Conservation (phyloP, 2,329 filamentous ascomycete species). For the Cytospora piceicola region DNA sequence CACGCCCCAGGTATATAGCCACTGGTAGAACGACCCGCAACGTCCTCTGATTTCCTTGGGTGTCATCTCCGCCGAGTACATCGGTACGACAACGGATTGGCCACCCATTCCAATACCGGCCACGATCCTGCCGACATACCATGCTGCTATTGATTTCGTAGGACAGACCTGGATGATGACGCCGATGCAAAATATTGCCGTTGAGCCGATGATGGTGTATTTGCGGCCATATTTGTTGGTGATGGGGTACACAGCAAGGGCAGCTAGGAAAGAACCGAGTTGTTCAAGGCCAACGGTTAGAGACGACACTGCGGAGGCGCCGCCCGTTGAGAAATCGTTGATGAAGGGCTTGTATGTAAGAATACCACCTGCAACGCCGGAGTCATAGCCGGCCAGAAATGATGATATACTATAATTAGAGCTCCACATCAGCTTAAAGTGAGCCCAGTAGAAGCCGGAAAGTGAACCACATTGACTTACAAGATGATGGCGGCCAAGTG, state of each 20-base stretch:
- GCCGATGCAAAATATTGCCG: slow-evolving; percentile 49
- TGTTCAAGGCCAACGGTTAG: slow-evolving; percentile 48
- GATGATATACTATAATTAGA: slow-evolving; percentile 38
- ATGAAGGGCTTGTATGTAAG: slow-evolving; percentile 45
- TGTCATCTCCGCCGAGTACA: slow-evolving; percentile 38
- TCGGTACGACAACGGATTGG: slow-evolving; percentile 17
- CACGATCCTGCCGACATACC: slow-evolving; percentile 20
- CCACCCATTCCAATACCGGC: slow-evolving; percentile 22
- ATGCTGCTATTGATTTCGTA: slow-evolving; percentile 31
- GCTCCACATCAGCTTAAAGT: background rate
- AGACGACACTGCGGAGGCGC: slow-evolving; percentile 34
- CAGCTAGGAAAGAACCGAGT: slow-evolving; percentile 48
- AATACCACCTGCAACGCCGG: slow-evolving; percentile 48
- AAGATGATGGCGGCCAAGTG: slow-evolving; percentile 25
- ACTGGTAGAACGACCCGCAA: slow-evolving; percentile 23
- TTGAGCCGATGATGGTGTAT: slow-evolving; percentile 45
- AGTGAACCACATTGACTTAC: background rate
- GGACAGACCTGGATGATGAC: slow-evolving; percentile 46
- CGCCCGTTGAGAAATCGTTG: slow-evolving; percentile 43
- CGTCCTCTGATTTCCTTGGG: slow-evolving; percentile 39
- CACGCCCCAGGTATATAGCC: slow-evolving; percentile 23
- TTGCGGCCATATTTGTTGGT: slow-evolving; percentile 47
- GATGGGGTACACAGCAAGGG: slow-evolving; percentile 49
- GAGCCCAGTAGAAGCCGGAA: background rate
- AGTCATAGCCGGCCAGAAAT: slow-evolving; percentile 49